A percentile compares a stretch with the other conserved stretches of the same genome.
phyloP scores from a whole-genome alignment of 2,329 filamentous ascomycete genomes.

The Nigrospora osmanthi region DNA sequence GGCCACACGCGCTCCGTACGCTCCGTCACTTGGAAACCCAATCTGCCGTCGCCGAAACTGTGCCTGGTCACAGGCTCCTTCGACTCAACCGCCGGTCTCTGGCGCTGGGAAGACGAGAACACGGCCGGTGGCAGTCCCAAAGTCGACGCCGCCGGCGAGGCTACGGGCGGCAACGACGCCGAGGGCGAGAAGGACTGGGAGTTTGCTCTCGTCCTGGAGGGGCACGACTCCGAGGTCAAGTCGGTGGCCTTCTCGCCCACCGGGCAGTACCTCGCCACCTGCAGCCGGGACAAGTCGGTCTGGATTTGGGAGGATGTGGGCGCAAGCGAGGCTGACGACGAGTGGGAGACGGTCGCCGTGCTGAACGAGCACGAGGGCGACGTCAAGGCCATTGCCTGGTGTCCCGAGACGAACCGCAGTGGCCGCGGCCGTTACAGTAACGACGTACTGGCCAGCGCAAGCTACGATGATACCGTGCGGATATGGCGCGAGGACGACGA shows the following conservation, averaged over 20 bases:
- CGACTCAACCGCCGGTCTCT: slow-evolving; percentile 82
- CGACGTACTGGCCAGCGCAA: slow-evolving; percentile 79
- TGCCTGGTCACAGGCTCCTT: slow-evolving; percentile 90
- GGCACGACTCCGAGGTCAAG: slow-evolving; percentile 93
- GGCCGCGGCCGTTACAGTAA: slow-evolving; percentile 41
- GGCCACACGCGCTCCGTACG: slow-evolving; percentile 91
- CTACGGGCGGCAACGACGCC: slow-evolving; percentile 27
- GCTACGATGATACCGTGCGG: slow-evolving; percentile 87
- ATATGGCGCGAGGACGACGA: slow-evolving; percentile 87
- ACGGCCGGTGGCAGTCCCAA: slow-evolving; percentile 23
- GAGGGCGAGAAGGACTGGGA: slow-evolving; percentile 77
- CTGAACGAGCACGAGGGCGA: slow-evolving; percentile 92
- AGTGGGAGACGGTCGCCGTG: slow-evolving; percentile 94
- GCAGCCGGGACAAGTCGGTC: slow-evolving; percentile 84
- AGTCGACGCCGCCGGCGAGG: slow-evolving; percentile 28
- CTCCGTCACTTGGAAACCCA: slow-evolving; percentile 80
- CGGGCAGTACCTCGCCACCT: slow-evolving; percentile 78
- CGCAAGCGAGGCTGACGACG: slow-evolving; percentile 68
- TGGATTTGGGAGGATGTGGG: slow-evolving; percentile 98
- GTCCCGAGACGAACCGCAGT: slow-evolving; percentile 55
- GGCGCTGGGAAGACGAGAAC: slow-evolving; percentile 56
- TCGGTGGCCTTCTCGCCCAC: slow-evolving; percentile 65
- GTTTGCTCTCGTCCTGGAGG: slow-evolving; percentile 85
- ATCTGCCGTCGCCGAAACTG: slow-evolving; percentile 50
- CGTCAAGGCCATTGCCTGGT: slow-evolving; percentile 92